A percentile compares a stretch with the other conserved stretches of the same genome.
phyloP scores from a whole-genome alignment of 768 basidiomycete genomes.

The Arthromyces matolae region DNA sequence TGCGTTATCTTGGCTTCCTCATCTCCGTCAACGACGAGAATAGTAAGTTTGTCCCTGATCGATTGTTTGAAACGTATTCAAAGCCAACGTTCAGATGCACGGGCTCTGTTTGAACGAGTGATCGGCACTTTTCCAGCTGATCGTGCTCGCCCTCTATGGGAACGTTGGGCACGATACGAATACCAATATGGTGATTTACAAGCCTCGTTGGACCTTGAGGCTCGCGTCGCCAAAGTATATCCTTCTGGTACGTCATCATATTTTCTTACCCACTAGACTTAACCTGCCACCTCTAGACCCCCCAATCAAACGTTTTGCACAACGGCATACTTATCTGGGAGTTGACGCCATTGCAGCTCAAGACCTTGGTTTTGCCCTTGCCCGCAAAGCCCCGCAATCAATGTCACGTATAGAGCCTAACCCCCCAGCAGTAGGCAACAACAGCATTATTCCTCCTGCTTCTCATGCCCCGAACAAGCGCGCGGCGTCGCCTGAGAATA shows the following conservation, averaged over 20 bases:
- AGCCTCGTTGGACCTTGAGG: conserved; percentile 84
- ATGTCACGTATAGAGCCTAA: conserved; percentile 34
- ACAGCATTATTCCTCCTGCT: not conserved
- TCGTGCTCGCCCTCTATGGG: conserved; percentile 85
- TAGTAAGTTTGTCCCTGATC: conserved; percentile 51
- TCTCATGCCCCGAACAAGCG: conserved; percentile 11
- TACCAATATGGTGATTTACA: conserved; percentile 93
- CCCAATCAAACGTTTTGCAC: conserved; percentile 87
- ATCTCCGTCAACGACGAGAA: conserved; percentile 93
- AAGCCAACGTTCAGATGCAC: conserved; percentile 62
- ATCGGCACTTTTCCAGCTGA: conserved; percentile 75
- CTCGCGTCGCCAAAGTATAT: conserved; percentile 84
- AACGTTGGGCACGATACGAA: conserved; percentile 93
- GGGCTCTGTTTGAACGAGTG: conserved; percentile 90
- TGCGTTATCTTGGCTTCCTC: conserved; percentile 88
- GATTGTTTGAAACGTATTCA: conserved; percentile 1
- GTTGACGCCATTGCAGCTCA: conserved; percentile 86
- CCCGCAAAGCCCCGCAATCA: conserved; percentile 28
- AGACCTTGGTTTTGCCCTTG: conserved; percentile 79
- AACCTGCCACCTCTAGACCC: conserved; percentile 52
- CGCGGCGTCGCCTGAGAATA: conserved; percentile 12
- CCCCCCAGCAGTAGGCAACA: too few species aligned
- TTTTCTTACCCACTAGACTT: not conserved
- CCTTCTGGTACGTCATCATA: conserved; percentile 59
- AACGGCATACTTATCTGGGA: conserved; percentile 76